Evolutionary conservation across 164 flowering plant species (phyloP), one percentile per base, ranked within the genome.

Genomic region (Vitis amurensis): DNA sequence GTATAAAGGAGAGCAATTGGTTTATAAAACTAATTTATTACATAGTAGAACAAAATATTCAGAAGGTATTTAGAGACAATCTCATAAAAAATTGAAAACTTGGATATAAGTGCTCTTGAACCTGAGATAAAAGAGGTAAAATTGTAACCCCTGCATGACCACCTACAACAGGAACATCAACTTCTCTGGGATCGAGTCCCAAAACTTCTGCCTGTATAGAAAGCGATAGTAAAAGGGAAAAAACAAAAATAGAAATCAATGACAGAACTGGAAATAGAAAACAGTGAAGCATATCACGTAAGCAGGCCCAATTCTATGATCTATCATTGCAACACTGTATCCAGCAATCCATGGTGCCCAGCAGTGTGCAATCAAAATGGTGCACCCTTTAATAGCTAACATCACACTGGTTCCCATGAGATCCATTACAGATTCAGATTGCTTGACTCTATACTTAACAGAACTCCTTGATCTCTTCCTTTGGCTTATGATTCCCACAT

Each of bases 71-170:
- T 29, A 31, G n/a, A 19, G 14, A 57, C 23, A 62, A 67, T 50
- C 8, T 27, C 19, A 11, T 19, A 14, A 19, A 58, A 3, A 58
- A 17, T n/a, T 65, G 8, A 55, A 16, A 68, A n/a, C 23, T 12
- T 6, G 6, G 49, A 69, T 59, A 61, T 14, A 14, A 63, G 17
- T 14, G 31, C 60, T 71, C 37, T 29, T 64, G 17, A 64, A 85
- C 88, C 88, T 85, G 88, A 16, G 88, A 85, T 0, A 85, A 66
- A 63, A 85, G 86, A 61, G 88, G 88, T 59, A 85, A 74, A 77
- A 85, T 85, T 14, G 88, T 85, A 50, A 85, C 80, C 16, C 88
- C 88, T 13, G 88, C 86, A 77, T 85, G 88, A 62, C 88, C 88
- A 9, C 88, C 88, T 2, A 85, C 86, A 72, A 85, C 86, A 49